phyloP scores from a whole-genome alignment of 2,329 filamentous ascomycete genomes.

The Dothiorella sarmentorum region DNA sequence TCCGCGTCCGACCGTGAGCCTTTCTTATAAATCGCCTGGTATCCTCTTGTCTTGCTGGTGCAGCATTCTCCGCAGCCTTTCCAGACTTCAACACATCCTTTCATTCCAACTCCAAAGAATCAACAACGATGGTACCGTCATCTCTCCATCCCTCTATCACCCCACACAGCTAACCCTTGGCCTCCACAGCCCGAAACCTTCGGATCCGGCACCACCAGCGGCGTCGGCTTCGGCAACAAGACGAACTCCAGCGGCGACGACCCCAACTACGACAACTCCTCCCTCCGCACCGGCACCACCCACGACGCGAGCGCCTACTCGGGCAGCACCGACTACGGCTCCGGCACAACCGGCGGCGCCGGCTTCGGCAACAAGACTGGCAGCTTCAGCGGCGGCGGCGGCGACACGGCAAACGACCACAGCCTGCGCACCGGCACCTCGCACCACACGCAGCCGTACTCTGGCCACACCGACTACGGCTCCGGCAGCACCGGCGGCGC shows the following conservation, averaged over 20 bases:
- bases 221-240: conserved; percentile 40
- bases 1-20: not conserved
- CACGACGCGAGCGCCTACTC: conserved; percentile 28
- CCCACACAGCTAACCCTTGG: no score
- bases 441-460: conserved; percentile 28
- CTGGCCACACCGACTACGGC: conserved; percentile 29
- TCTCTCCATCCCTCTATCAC: not conserved
- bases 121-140: not conserved
- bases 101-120: no score
- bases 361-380: conserved; percentile 40
- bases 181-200: conserved; percentile 17
- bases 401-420: conserved; percentile 20
- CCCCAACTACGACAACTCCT: conserved; percentile 21
- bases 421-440: conserved; percentile 28
- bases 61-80: not conserved
- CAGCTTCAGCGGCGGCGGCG: conserved; percentile 11
- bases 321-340: conserved; percentile 29
- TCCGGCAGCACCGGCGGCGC: conserved; percentile 33
- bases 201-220: conserved; percentile 31
- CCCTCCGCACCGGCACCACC: conserved; percentile 27
- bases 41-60: not conserved
- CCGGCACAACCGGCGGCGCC: conserved; percentile 32
- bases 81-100: not conserved
- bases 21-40: not conserved
- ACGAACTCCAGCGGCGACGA: conserved; percentile 6